phyloP scores from a whole-genome alignment of 352 stramenopile species.

The Phytophthora sp. region DNA sequence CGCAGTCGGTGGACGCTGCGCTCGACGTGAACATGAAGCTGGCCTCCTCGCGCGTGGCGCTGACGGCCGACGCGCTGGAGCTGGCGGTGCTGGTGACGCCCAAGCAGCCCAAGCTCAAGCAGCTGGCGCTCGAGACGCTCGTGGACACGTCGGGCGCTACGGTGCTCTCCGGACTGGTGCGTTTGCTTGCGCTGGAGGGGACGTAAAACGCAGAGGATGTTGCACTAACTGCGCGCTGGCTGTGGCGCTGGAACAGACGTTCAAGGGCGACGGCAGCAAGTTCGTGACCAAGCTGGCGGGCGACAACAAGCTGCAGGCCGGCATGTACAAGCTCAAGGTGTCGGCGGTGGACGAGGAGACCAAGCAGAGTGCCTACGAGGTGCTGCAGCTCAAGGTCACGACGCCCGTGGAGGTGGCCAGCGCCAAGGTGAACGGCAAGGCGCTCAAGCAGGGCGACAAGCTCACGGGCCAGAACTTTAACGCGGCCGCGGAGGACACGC shows the following conservation, averaged over 20 bases:
- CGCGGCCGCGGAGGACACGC: slow-evolving; percentile 58
- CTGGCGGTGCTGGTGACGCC: slow-evolving; percentile 63
- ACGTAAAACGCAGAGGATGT: not conserved
- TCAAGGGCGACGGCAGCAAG: slow-evolving; percentile 65
- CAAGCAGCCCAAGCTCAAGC: slow-evolving; percentile 55
- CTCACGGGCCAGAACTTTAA: slow-evolving; percentile 59
- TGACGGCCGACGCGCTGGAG: slow-evolving; percentile 47
- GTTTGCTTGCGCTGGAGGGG: not conserved
- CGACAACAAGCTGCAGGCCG: slow-evolving; percentile 53
- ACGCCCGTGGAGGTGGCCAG: slow-evolving; percentile 64
- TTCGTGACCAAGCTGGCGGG: slow-evolving; percentile 53
- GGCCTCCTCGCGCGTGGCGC: slow-evolving; percentile 51
- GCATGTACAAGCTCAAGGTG: slow-evolving; percentile 88
- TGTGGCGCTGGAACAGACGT: slow-evolving; percentile 43
- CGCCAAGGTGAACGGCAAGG: slow-evolving; percentile 60
- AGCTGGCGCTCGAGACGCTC: slow-evolving; percentile 70
- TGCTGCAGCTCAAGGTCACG: slow-evolving; percentile 82
- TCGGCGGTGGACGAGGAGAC: slow-evolving; percentile 43
- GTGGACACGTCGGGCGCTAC: slow-evolving; percentile 67
- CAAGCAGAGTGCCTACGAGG: slow-evolving; percentile 56
- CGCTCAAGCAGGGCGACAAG: slow-evolving; percentile 58
- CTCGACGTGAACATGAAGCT: slow-evolving; percentile 52
- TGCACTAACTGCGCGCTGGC: not conserved
- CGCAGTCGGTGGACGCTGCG: slow-evolving; percentile 27
- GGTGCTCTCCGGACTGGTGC: slow-evolving; percentile 65